Evolutionary conservation across 768 basidiomycete genomes (phyloP).

Genomic region (Leccinum subtestaceum): DNA sequence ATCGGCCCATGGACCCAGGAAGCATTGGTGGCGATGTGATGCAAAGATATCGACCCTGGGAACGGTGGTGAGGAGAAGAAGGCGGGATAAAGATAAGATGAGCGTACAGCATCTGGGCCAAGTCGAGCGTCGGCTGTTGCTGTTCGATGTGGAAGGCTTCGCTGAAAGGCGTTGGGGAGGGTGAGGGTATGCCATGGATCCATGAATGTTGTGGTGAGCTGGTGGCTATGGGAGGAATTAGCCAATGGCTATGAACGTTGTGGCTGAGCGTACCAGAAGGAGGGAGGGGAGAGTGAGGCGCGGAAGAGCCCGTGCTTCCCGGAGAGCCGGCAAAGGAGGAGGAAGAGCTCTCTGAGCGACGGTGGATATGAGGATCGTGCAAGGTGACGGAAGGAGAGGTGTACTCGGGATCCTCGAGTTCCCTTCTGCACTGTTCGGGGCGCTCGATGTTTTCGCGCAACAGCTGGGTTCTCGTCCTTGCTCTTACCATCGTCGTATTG

Average conservation of each 20-base stretch:
- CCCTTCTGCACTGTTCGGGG: conserved; percentile 67
- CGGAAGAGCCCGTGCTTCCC: conserved; percentile 47
- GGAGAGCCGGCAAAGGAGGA: conserved; percentile 53
- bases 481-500: conserved; percentile 79
- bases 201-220: conserved; percentile 54
- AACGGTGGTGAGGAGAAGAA: conserved; percentile 8
- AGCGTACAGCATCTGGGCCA: conserved; percentile 62
- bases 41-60: conserved; percentile 71
- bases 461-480: conserved; percentile 73
- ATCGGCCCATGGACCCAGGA: conserved; percentile 61
- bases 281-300: conserved; percentile 58
- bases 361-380: conserved; percentile 59
- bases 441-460: conserved; percentile 74
- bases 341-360: conserved; percentile 46
- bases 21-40: conserved; percentile 72
- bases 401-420: conserved; percentile 75
- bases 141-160: conserved; percentile 46
- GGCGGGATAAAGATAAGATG: conserved; percentile 32
- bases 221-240: conserved; percentile 33
- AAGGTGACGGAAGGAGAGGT: conserved; percentile 64
- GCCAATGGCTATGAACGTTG: neutral
- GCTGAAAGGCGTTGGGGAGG: conserved; percentile 53
- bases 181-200: conserved; percentile 47
- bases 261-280: conserved; percentile 43
- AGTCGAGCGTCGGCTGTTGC: conserved; percentile 52